Conservation (phyloP, 2,329 filamentous ascomycete species). For the Orbilia quercus region DNA sequence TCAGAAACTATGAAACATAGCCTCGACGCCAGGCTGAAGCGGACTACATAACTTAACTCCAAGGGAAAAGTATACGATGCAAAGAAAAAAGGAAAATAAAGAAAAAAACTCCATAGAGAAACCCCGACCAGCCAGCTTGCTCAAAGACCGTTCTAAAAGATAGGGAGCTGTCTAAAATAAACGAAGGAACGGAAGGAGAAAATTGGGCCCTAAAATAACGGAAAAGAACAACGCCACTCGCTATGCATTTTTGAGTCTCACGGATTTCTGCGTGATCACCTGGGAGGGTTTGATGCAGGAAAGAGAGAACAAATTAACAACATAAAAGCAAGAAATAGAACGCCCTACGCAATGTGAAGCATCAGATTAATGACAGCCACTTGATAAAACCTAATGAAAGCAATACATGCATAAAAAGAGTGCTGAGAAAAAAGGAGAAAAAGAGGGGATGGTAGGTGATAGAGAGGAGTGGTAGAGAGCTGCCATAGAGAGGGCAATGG, state of each 20-base stretch:
- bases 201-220: neutral
- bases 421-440: neutral
- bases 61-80: neutral
- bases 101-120: neutral
- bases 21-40: no score
- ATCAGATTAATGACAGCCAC: neutral
- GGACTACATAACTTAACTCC: no score
- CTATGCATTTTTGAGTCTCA: slow-evolving; percentile 34
- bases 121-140: no score
- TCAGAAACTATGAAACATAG: neutral
- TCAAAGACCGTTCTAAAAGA: neutral
- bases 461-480: no score
- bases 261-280: neutral
- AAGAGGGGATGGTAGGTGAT: no score
- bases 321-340: slow-evolving; percentile 8
- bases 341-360: slow-evolving; percentile 26
- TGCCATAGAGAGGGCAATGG: no score
- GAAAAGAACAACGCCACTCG: slow-evolving; percentile 36
- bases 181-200: neutral
- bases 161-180: slow-evolving; percentile 3
- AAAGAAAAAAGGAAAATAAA: neutral
- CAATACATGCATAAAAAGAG: neutral
- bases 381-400: neutral
- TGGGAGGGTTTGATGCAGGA: neutral
- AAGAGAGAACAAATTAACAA: slow-evolving; percentile 13